Evolutionary conservation across 768 basidiomycete species (phyloP), one percentile per base, ranked within the genome.

Genomic region (Xerocomus brunneocitrinus): DNA sequence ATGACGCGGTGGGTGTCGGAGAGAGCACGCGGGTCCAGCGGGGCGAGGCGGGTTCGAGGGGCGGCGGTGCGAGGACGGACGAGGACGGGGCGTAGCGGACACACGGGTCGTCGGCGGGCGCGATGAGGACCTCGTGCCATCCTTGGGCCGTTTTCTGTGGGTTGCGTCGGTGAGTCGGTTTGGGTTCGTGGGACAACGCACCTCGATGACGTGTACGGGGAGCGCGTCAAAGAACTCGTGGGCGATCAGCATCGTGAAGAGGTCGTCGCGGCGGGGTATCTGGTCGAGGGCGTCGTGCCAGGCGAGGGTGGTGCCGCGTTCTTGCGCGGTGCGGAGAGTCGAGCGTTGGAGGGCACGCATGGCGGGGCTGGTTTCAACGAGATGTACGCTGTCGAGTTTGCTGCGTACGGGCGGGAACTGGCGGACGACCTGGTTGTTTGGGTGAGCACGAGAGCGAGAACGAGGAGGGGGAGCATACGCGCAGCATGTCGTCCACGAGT

Each of bases 211-310:
- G 68, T 97, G 91, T 44, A 98, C 84, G 0, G 97, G 95, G 41
- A 99, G 76, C 0, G 95, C 95, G 66, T 98, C 97, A 57, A 99
- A 98, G 72, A 98, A 95, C 65, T 98, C 97, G 69, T 99, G 95
- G 0, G 97, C 97, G 14, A 98, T 73, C 24, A 97, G 68, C 75
- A 97, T 83, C 0, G 93, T 94, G 68, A 85, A 98, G 47, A 69
- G 66, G 9, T 74, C 71, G 16, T 75, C 61, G 55, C 74, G 73
- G 3, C 64, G 70, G 0, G 78, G 70, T 1, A 99, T 71, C 16
- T 91, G 83, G 36, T 87, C 81, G 16, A 97, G 71, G 0, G 81
- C 76, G 50, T 87, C 79, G 59, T 88, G 80, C 93, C 94, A 98
- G 2, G 77, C 62, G 38, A 91, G 52, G 3, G 71, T 48, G 56